phyloP scores from a whole-genome alignment of 805 yeast genomes.

The Lachancea sp. region DNA sequence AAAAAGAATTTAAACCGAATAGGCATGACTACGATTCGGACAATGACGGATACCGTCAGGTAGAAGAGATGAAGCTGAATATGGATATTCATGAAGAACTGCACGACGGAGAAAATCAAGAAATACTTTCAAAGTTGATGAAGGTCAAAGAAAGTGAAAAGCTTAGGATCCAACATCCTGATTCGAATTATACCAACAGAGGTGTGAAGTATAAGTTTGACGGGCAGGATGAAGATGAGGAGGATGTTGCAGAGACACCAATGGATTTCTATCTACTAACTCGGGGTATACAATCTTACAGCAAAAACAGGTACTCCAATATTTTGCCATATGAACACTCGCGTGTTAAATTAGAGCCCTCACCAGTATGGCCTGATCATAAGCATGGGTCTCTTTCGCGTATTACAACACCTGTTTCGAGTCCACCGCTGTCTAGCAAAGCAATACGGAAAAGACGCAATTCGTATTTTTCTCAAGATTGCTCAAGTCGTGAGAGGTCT shows the following conservation, averaged over 20 bases:
- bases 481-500: background rate
- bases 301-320: slow-evolving; percentile 80
- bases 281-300: slow-evolving; percentile 70
- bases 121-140: slow-evolving; percentile 6
- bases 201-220: background rate
- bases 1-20: slow-evolving; percentile 9
- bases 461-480: slow-evolving; percentile 9
- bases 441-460: slow-evolving; percentile 9
- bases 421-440: slow-evolving; percentile 2
- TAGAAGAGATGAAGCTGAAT: slow-evolving; percentile 7
- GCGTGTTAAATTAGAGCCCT: slow-evolving; percentile 47
- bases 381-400: background rate
- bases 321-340: slow-evolving; percentile 82
- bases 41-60: slow-evolving; percentile 11
- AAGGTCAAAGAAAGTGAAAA: background rate
- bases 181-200: background rate
- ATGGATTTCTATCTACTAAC: slow-evolving; percentile 39
- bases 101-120: slow-evolving; percentile 9
- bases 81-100: slow-evolving; percentile 13
- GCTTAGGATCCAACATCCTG: background rate
- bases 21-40: slow-evolving; percentile 14
- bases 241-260: slow-evolving; percentile 20
- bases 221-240: slow-evolving; percentile 8
- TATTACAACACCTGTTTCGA: background rate
- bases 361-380: slow-evolving; percentile 22